A percentile compares a stretch with the other conserved stretches of the same genome.
phyloP scores from a whole-genome alignment of 805 yeast species.

The Cephaloascus albidus region DNA sequence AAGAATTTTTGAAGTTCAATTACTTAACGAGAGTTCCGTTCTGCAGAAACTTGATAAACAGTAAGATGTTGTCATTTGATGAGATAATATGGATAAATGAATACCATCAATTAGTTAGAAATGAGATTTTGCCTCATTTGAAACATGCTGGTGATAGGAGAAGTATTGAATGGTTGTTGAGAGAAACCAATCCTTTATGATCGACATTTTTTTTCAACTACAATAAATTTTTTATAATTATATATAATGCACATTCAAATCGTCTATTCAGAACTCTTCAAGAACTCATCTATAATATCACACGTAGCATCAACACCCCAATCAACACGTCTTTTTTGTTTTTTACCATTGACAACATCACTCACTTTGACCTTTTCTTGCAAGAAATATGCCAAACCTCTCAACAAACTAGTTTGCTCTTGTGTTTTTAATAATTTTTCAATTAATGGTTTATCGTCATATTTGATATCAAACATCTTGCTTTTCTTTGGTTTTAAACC shows the following conservation, averaged over 20 bases:
- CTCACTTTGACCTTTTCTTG: constrained; percentile 35
- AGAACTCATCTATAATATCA: constrained; percentile 41
- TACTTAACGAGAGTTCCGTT: constrained; percentile 83
- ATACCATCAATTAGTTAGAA: constrained; percentile 54
- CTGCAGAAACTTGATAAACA: constrained; percentile 67
- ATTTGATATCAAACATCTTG: constrained; percentile 14
- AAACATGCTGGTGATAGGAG: constrained; percentile 45
- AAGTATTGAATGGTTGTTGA: constrained; percentile 62
- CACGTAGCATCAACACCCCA: constrained; percentile 59
- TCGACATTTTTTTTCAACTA: background rate
- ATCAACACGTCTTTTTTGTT: constrained; percentile 44
- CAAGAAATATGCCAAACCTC: constrained; percentile 60
- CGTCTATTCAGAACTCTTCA: constrained; percentile 5
- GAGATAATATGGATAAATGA: constrained; percentile 64
- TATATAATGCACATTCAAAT: too few species aligned
- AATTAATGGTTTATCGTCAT: constrained; percentile 40
- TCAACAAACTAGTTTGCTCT: constrained; percentile 46
- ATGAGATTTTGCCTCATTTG: constrained; percentile 37
- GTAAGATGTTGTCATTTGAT: constrained; percentile 38
- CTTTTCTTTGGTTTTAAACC: constrained; percentile 21
- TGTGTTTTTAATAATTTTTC: constrained; percentile 43
- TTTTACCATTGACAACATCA: constrained; percentile 40
- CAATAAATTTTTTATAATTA: too few species aligned
- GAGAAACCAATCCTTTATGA: constrained; percentile 42
- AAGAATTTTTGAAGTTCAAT: constrained; percentile 59